These are phyloP conservation scores for Comarum palustre DNA, from an alignment of 306 rosid genomes.

Conservation along the genomic window DNA sequence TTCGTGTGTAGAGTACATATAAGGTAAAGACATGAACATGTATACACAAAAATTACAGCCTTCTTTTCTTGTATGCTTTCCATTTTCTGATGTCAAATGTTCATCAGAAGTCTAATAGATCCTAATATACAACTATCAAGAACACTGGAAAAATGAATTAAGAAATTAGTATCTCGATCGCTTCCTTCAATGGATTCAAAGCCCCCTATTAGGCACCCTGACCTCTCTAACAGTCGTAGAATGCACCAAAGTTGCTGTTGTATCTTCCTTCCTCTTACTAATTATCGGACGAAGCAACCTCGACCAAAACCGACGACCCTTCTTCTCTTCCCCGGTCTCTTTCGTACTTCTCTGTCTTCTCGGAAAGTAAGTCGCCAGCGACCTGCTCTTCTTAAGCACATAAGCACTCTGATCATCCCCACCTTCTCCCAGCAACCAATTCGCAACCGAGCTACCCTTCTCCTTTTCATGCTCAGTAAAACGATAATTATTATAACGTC, in stretches of 20 bases:
- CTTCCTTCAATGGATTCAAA: not conserved
- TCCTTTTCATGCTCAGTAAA: not conserved
- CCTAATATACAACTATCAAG: not conserved
- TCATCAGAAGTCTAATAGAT: slow-evolving; percentile 6
- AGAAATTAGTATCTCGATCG: not conserved
- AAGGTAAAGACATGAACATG: not conserved
- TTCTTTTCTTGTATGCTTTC: not conserved
- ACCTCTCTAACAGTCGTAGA: slow-evolving; percentile 36
- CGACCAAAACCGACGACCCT: slow-evolving; percentile 56
- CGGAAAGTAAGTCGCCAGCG: slow-evolving; percentile 38
- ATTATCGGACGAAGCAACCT: slow-evolving; percentile 54
- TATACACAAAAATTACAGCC: not conserved
- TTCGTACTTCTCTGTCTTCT: slow-evolving; percentile 18
- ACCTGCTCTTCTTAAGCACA: slow-evolving; percentile 50
- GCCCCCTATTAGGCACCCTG: slow-evolving; percentile 4
- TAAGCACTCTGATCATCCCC: slow-evolving; percentile 13
- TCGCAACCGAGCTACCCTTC: slow-evolving; percentile 18
- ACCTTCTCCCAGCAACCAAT: slow-evolving; percentile 21
- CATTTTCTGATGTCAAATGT: slow-evolving; percentile 4
- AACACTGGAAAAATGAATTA: not conserved
- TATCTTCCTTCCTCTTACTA: slow-evolving; percentile 34
- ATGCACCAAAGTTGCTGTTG: slow-evolving; percentile 22
- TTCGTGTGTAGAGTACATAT: not conserved
- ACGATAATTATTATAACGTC: not conserved
- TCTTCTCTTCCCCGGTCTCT: slow-evolving; percentile 3